Evolutionary conservation across 108 stramenopile genomes (phyloP).

Genomic region (Stephanodiscus triporus): DNA sequence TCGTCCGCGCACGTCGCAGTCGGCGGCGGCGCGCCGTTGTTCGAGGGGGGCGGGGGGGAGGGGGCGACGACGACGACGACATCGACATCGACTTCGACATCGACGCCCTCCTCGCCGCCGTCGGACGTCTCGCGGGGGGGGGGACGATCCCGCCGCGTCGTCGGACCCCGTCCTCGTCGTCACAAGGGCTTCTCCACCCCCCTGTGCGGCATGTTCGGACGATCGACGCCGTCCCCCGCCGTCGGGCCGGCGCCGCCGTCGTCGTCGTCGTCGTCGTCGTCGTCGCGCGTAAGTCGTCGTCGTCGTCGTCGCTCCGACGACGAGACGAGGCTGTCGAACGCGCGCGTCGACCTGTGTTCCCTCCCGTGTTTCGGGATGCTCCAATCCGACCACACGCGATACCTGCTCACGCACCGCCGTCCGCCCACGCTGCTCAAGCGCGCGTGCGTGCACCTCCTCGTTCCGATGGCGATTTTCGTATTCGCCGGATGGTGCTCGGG

Average conservation of each 20-base stretch:
- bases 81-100: not conserved
- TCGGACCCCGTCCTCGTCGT: not conserved
- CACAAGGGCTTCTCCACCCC: slow-evolving; percentile 73
- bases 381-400: slow-evolving; percentile 78
- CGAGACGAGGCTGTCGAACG: slow-evolving; percentile 47
- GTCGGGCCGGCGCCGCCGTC: not conserved
- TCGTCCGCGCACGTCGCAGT: no score
- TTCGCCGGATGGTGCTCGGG: slow-evolving; percentile 66
- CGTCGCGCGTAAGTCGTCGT: not conserved
- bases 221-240: not conserved
- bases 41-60: no score
- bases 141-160: no score
- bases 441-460: slow-evolving; percentile 53
- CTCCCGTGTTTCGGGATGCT: slow-evolving; percentile 75
- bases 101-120: no score
- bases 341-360: slow-evolving; percentile 72
- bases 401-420: slow-evolving; percentile 57
- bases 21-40: no score
- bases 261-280: slow-evolving; percentile 21
- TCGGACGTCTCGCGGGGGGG: no score
- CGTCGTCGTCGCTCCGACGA: slow-evolving; percentile 17
- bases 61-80: not conserved
- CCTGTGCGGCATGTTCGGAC: slow-evolving; percentile 16
- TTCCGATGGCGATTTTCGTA: slow-evolving; percentile 61
- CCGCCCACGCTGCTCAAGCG: slow-evolving; percentile 64